Base-by-base conservation (phyloP, 179 eudicot species). In the Pouteria campechiana region DNA sequence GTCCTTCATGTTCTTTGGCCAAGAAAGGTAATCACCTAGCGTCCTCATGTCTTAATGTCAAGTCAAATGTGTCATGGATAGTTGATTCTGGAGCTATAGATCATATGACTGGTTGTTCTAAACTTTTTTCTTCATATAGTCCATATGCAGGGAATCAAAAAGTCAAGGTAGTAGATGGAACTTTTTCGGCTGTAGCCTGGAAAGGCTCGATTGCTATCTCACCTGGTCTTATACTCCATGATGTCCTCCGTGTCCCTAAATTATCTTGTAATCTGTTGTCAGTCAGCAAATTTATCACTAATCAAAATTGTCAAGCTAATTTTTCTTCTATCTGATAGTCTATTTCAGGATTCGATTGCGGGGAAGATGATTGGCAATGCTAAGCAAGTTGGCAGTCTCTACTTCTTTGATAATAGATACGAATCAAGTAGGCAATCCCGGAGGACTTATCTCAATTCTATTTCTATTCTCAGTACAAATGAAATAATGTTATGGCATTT, bases 321-420 rank as follows among this genome's bases (percentile, higher is more conserved):
- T 47, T 47, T 6, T 6, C 6, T 10, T 12, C 50, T 6, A n/a
- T 33, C 52, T 20, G 7, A 14, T 1, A 21, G 52, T 47, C 3
- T 6, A 4, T 47, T 47, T 47, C 21, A 22, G 32, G 31, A 47
- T 2, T 6, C 34, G 23, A 0, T 13, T 4, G n/a, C 41, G 5
- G 31, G 31, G 11, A 47, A 9, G 52, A 47, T 9, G 30, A 32
- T 47, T 47, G 41, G 52, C 11, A 34, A 30, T 47, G 31, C 52
- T 30, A 33, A 5, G 13, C 31, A 47, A 4, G 3, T 3, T n/a
- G 17, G 16, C 2, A 22, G 52, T 3, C 41, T 47, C 2, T 21
- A 34, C 11, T 47, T n/a, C 3, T 21, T 32, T 3, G 40, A 47
- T 5, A 30, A 41, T 6, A n/a, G n/a, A n/a, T n/a, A n/a, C n/a